Evolutionary conservation across 1,284 basidiomycete species (phyloP), one percentile per base, ranked within the genome.

Genomic region (Grifola frondosa): DNA sequence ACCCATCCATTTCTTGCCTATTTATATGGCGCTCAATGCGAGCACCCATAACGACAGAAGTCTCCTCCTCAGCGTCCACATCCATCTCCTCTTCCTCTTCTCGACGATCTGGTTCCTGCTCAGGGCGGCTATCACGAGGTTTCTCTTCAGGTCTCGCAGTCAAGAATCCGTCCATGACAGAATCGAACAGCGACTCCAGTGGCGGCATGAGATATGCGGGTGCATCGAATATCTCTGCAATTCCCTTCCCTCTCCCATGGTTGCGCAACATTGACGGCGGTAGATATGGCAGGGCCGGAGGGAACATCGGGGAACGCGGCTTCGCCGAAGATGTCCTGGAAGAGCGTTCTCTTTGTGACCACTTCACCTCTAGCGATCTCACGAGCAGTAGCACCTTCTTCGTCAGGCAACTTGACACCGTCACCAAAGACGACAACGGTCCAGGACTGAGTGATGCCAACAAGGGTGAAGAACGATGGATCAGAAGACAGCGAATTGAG

Each of bases 281-380:
- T 44, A 9, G 61, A 52, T 21, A 54, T 37, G 13, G 52, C 40
- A 26, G 53, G 49, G 31, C 45, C 45, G 5, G 47, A 42, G 4
- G 62, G 49, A 22, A 60, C 44, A 36, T 69, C 67, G 12, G 67
- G 52, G 48, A 88, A 75, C 10, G 80, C 80, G 29, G 84, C 77
- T 43, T 74, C 70, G 35, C 90, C 91, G 57, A 93, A 93, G 48
- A 93, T 85, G 57, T 93, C 90, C 57, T 90, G 84, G 65, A 93
- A 90, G 6, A 94, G 65, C 12, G 87, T 85, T 49, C 75, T 73
- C 46, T 68, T 78, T 12, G 47, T 44, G 9, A 48, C 54, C 4
- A 57, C 44, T 22, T 64, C 54, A 10, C 60, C 54, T 9, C 61
- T 56, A 16, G 60, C 55, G 33, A 88, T 70, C n/a, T 65, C 69